These are phyloP conservation scores for Selaginella tamariscina DNA, from an alignment of 75 land plant genomes.

Conservation along the genomic window DNA sequence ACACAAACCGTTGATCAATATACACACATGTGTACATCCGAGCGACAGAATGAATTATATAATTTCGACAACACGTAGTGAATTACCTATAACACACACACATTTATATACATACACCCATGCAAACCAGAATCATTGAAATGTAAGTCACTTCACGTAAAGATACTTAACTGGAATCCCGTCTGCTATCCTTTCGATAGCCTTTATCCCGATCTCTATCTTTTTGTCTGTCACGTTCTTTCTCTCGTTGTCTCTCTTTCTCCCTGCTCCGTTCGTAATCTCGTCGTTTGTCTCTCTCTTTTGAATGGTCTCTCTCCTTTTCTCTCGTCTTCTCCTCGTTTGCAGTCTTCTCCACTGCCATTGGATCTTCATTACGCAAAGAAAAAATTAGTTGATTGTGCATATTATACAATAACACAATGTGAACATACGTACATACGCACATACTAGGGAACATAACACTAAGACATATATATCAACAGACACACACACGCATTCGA, in stretches of 20 bases:
- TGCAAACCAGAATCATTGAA: not conserved
- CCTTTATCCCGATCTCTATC: conserved; percentile 41
- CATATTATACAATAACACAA: conserved; percentile 29
- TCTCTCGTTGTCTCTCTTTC: conserved; percentile 12
- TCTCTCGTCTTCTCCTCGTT: conserved; percentile 9
- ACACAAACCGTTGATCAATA: no score
- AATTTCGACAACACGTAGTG: not conserved
- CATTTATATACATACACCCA: not conserved
- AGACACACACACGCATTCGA: no score
- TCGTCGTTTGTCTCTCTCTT: conserved; percentile 50
- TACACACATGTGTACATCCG: no score
- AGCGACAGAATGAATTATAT: not conserved
- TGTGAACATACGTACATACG: no score
- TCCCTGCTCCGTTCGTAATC: conserved; percentile 47
- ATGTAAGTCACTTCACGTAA: not conserved
- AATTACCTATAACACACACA: not conserved
- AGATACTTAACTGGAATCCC: conserved; percentile 35
- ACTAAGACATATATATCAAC: no score
- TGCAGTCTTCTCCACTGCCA: conserved; percentile 21
- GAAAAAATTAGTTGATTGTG: conserved; percentile 20
- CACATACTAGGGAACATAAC: no score
- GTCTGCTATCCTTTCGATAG: conserved; percentile 41
- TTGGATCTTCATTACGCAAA: no score
- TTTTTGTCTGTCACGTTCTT: conserved; percentile 34
- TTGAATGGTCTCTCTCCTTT: conserved; percentile 40